Evolutionary conservation across 345 rosid species (phyloP), one percentile per base, ranked within the genome.

Genomic region (Rhizophora apiculata): DNA sequence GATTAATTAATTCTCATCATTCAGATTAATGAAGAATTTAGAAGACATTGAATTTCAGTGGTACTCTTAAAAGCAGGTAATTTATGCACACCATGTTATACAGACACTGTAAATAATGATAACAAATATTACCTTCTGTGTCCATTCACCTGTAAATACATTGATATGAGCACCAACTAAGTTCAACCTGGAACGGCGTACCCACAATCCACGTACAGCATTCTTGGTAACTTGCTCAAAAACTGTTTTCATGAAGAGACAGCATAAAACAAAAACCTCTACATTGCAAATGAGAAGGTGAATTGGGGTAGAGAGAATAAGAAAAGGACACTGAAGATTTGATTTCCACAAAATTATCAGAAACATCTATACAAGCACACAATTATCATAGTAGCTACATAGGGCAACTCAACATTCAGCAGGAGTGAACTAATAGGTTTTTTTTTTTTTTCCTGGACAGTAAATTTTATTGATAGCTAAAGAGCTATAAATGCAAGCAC

Each of bases 121-220:
- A 60, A 65, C 29, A 31, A 70, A 67, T 70, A 64, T 65, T 85
- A 95, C 99, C 97, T 95, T 95, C 60, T 95, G 99, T 53, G 99
- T 95, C 99, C 99, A 95, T 90, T 92, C 99, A 77, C 99, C 99
- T 59, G 99, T 92, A 81, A 95, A 95, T 62, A 92, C 97, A 85
- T 95, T 92, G 76, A 95, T 92, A 79, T 95, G 99, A 73, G 99
- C 99, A 75, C 99, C 99, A 75, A 95, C 96, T 68, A 92, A 82
- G 83, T 88, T 83, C 61, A 95, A 88, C 75, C 73, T 92, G 78
- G 97, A 95, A 75, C 97, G 96, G 59, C 97, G 89, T 16, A 96
- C 92, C 99, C 99, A 95, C 62, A 95, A 76, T 71, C 96, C 99
- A 72, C 82, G 83, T 59, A 95, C 97, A 6, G 97, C 88, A 81